Evolutionary conservation across 768 basidiomycete genomes (phyloP), one percentile per base, ranked within the genome.

Genomic region (Boletus vermiculosoides): DNA sequence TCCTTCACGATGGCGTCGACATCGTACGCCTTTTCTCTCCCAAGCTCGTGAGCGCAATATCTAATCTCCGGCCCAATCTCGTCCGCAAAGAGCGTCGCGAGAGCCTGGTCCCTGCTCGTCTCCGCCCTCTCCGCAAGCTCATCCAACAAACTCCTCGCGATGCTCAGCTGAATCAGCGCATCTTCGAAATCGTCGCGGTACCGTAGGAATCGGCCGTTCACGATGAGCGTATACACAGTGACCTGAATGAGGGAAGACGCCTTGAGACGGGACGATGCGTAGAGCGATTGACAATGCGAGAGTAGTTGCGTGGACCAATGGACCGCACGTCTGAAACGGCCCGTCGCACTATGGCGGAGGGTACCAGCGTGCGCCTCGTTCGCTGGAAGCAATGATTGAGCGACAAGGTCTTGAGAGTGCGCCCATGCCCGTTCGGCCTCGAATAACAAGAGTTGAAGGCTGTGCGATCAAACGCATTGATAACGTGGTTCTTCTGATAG

Each of bases 361-460:
- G 85, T 73, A 30, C 80, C 76, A 16, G 85, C 78, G 15, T 78
- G 77, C 22, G 76, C 75, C 45, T 79, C 71, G 65, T 83, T 83
- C 20, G 77, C 75, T 50, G 82, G 80, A 50, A 79, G 72, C n/a
- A 78, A 67, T 20, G 86, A 76, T 46, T 80, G 74, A 3, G 78
- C 68, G 22, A 77, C 70, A 44, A 95, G 83, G 52, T 92, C 90
- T 70, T 95, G 92, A 5, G 94, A 86, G 72, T 94, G 85, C 1
- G 91, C 86, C 86, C 94, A 94, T 31, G 93, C 91, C 44, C 96
- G 85, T 70, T 98, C 96, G 10, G 93, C 84, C 69, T 97, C 93
- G 65, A 94, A 87, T 10, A 98, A 79, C 45, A 94, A 75, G 12
- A 97, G 80, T 63, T 95, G 88, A 6, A 95, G 80, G 64, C 91